These are phyloP conservation scores for Myochromella boudieri DNA, from an alignment of 768 basidiomycete genomes.

Conservation along the genomic window DNA sequence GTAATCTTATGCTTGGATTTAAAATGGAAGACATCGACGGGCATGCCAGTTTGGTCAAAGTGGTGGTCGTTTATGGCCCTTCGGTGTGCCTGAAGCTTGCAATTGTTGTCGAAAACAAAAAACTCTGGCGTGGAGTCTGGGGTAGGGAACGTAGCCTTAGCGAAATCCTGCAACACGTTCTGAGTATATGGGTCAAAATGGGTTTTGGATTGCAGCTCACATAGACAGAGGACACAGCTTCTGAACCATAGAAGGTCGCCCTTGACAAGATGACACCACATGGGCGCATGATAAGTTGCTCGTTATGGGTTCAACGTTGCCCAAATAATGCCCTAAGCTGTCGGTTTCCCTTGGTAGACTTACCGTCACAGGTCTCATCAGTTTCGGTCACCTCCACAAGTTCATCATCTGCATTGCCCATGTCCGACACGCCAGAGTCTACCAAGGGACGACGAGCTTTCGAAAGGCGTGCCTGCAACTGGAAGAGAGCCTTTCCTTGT, in stretches of 20 bases:
- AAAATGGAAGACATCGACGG: conserved; percentile 20
- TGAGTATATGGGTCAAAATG: too few species aligned
- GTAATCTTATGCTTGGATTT: conserved; percentile 16
- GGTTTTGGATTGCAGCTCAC: too few species aligned
- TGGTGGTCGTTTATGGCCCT: conserved; percentile 10
- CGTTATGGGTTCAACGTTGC: conserved; percentile 29
- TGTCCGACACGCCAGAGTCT: too few species aligned
- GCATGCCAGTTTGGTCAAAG: conserved; percentile 9
- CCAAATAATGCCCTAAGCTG: conserved; percentile 25
- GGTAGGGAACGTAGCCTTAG: conserved; percentile 18
- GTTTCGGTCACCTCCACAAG: too few species aligned
- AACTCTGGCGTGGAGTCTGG: too few species aligned
- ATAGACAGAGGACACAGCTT: conserved; percentile 23
- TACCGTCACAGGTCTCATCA: too few species aligned
- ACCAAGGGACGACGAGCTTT: too few species aligned
- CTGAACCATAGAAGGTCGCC: conserved; percentile 32
- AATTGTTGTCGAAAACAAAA: conserved; percentile 33
- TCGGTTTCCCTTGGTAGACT: too few species aligned
- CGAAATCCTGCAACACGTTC: conserved; percentile 3
- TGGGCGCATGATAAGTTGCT: conserved; percentile 27
- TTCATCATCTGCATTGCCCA: too few species aligned
- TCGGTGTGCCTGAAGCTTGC: conserved; percentile 16
- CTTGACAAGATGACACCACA: conserved; percentile 31
- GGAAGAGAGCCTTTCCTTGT: too few species aligned
- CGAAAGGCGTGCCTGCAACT: too few species aligned